Evolutionary conservation across 1,139 yeast species (phyloP).

Genomic region (Yamadazyma atlantica): DNA sequence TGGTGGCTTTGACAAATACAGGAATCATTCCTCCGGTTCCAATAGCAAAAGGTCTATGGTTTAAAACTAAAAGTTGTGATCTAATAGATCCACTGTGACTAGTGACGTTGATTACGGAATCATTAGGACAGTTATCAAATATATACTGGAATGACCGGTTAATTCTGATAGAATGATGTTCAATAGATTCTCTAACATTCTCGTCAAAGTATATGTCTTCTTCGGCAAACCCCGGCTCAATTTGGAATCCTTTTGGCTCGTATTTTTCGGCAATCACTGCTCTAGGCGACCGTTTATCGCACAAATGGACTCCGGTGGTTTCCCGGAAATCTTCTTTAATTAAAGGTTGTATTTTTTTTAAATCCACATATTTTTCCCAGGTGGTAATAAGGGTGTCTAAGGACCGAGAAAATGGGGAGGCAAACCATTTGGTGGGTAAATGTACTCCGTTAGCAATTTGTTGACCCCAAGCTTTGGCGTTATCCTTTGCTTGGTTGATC

Average conservation of each 20-base stretch:
- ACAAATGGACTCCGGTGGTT: conserved; percentile 44
- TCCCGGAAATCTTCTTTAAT: conserved; percentile 45
- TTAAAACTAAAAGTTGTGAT: conserved; percentile 40
- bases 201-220: conserved; percentile 38
- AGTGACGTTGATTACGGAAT: conserved; percentile 47
- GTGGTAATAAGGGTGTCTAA: conserved; percentile 37
- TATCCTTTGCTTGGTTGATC: conserved; percentile 36
- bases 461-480: conserved; percentile 23
- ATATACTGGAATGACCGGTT: conserved; percentile 37
- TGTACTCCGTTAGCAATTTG: conserved; percentile 22
- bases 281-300: conserved; percentile 43
- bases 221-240: conserved; percentile 41
- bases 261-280: conserved; percentile 32
- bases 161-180: conserved; percentile 40
- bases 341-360: conserved; percentile 25
- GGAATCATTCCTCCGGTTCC: conserved; percentile 50
- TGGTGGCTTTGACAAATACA: conserved; percentile 35
- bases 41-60: conserved; percentile 41
- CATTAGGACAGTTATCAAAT: conserved; percentile 25
- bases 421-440: conserved; percentile 31
- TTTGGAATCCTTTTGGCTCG: conserved; percentile 27
- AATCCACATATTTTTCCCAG: conserved; percentile 31
- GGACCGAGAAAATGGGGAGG: conserved; percentile 40
- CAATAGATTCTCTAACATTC: conserved; percentile 41
- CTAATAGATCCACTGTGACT: conserved; percentile 44